Conservation (phyloP, 2,329 filamentous ascomycete genomes). For the Talaromyces rugulosus region DNA sequence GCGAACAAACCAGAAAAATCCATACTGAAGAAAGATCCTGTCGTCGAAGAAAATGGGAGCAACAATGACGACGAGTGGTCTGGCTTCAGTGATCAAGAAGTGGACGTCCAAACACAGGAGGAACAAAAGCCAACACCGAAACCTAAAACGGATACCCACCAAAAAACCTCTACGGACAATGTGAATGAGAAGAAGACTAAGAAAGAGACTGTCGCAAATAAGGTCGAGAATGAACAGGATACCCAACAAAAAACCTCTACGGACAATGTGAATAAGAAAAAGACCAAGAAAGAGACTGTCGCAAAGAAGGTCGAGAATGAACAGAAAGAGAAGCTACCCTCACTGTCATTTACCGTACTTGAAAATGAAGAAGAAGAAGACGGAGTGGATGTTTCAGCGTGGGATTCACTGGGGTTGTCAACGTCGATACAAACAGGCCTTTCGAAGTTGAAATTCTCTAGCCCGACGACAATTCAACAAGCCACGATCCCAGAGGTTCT, state of each 20-base stretch:
- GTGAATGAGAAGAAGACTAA: slow-evolving; percentile 14
- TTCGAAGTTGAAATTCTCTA: slow-evolving; percentile 72
- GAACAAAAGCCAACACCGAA: slow-evolving; percentile 23
- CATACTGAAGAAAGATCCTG: slow-evolving; percentile 22
- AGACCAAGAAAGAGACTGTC: slow-evolving; percentile 18
- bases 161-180: slow-evolving; percentile 35
- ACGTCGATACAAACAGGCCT: slow-evolving; percentile 67
- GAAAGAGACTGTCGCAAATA: slow-evolving; percentile 22
- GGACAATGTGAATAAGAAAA: slow-evolving; percentile 26
- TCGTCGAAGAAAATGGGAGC: slow-evolving; percentile 16
- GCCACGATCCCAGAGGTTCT: slow-evolving; percentile 77
- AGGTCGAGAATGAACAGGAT: slow-evolving; percentile 21
- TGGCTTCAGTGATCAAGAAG: slow-evolving; percentile 57
- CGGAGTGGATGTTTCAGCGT: slow-evolving; percentile 68
- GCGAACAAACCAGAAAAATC: slow-evolving; percentile 30
- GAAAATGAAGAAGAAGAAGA: slow-evolving; percentile 45
- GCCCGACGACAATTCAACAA: slow-evolving; percentile 77
- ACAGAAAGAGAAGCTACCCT: slow-evolving; percentile 27
- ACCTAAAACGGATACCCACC: slow-evolving; percentile 23
- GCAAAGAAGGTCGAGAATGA: slow-evolving; percentile 22
- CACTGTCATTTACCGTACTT: slow-evolving; percentile 35
- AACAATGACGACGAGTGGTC: slow-evolving; percentile 57
- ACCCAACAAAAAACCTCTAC: slow-evolving; percentile 27
- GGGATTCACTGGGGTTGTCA: slow-evolving; percentile 71
- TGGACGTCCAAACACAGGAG: slow-evolving; percentile 15